Base-by-base conservation (phyloP, 257 asterid species). In the Solanum clarkiae region DNA sequence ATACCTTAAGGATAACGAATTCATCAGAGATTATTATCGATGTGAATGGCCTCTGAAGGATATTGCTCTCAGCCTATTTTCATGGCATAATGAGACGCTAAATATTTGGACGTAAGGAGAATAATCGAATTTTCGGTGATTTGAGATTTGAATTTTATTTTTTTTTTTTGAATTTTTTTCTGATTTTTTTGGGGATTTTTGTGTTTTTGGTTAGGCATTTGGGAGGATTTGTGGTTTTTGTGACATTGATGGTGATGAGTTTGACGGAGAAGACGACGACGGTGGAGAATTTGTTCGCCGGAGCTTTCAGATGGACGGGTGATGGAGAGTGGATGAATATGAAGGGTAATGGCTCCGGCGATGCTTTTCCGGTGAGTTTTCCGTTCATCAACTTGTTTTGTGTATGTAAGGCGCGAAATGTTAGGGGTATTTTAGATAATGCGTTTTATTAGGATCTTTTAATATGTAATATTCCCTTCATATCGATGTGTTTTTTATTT, bases 31-130 rank as follows among this genome's bases (percentile, higher is more conserved):
- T 87, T 87, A 94, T 87, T 96, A 96, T 87, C 89, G 98, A 62
- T 96, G 99, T 68, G 98, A 96, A 86, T 96, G 99, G 99, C 97
- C 98, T 1, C 75, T 94, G 86, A 93, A 89, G 72, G 92, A 94
- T 59, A 92, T 93, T 62, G 70, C 89, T n/a, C 91, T 91, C 86
- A 96, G 99, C 92, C 84, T 94, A 68, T 96, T 96, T 91, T 89
- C 97, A 18, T 44, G 93, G 91, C 99, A 96, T 89, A 96, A 96
- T 54, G 99, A 96, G 82, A 96, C 98, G 44, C 90, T 96, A 85
- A 96, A 96, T 86, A 90, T 96, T 32, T 96, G 99, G 99, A 94
- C 99, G 98, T 96, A 63, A 89, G 96, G n/a, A 65, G 9, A 18
- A 65, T 4, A 26, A 29, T 26, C 15, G 42, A 15, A 3, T 66